A percentile compares a stretch with the other conserved stretches of the same genome.
Conservation (phyloP, 2,329 filamentous ascomycete species). For the Diaporthe longicolla region DNA sequence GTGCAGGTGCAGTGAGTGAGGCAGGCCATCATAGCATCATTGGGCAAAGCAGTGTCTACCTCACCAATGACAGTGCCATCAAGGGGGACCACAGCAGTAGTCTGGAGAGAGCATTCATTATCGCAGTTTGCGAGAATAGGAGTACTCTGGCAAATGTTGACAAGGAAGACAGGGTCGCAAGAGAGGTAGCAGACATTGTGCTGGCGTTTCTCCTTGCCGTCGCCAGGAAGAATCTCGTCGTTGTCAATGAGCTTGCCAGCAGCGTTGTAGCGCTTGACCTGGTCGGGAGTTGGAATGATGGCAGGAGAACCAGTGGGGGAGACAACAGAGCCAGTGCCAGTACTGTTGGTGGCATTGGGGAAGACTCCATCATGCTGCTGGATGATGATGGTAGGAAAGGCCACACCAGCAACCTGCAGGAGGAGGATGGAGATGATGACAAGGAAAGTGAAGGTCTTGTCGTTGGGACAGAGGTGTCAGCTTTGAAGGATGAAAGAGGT, state of each 20-base stretch:
- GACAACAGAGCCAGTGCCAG: background rate
- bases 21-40: background rate
- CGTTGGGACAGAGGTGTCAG: background rate
- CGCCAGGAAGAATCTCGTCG: constrained; percentile 21
- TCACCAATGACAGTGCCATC: background rate
- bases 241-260: background rate
- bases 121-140: background rate
- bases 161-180: background rate
- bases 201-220: constrained; percentile 14
- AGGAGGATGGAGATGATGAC: constrained; percentile 16
- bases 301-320: background rate
- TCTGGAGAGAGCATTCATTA: background rate
- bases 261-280: constrained; percentile 13
- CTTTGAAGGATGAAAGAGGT: background rate
- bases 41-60: no score
- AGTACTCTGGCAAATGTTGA: background rate
- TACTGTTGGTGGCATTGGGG: constrained; percentile 3
- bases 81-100: background rate
- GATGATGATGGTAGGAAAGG: constrained; percentile 20
- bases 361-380: constrained; percentile 23
- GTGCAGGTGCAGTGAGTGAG: background rate
- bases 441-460: background rate
- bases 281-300: background rate
- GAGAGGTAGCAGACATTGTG: background rate
- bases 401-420: constrained; percentile 14